Base-by-base conservation (phyloP, 768 basidiomycete genomes). In the Jaapia argillacea region DNA sequence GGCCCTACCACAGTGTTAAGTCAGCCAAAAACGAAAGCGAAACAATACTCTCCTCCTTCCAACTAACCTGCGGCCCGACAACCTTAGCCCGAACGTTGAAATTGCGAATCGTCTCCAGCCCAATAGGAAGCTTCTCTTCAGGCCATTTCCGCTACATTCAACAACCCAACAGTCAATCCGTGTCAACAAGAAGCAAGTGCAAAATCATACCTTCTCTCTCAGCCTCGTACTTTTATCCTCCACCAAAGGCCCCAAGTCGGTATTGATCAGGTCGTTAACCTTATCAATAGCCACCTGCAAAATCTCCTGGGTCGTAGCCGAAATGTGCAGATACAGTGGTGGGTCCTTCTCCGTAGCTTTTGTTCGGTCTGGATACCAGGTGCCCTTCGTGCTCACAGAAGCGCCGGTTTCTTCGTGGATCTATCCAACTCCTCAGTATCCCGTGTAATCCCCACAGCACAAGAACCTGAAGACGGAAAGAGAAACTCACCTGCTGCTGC, bases 1-100 rank as follows among this genome's bases (percentile, higher is more conserved):
- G 81, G 51, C 93, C 93, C 86, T 89, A 59, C 6, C 41, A 14
- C 20, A n/a, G 2, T 20, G 31, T 24, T 5, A 14, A 39, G n/a
- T n/a, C n/a, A n/a, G n/a, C n/a, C n/a, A n/a, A n/a, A n/a, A n/a
- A n/a, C n/a, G n/a, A n/a, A n/a, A n/a, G n/a, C n/a, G n/a, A n/a
- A n/a, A 5, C 12, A 20, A 45, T 24, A 25, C 13, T 2, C n/a
- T n/a, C n/a, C n/a, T n/a, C n/a, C n/a, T n/a, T n/a, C n/a, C n/a
- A 23, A 70, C 77, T 46, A 61, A 92, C 91, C 49, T 79, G 80
- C 10, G 94, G 94, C 12, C 94, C 94, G 23, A 98, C 94, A 16
- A 97, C 91, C 62, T 99, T 99, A 20, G 94, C 94, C 44, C 94
- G 74, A 40, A 99, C 83, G 61, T 99, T 97, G 65, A 99, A 99